Base-by-base conservation (phyloP, 768 basidiomycete species). In the Rhodotorula diobovata region DNA sequence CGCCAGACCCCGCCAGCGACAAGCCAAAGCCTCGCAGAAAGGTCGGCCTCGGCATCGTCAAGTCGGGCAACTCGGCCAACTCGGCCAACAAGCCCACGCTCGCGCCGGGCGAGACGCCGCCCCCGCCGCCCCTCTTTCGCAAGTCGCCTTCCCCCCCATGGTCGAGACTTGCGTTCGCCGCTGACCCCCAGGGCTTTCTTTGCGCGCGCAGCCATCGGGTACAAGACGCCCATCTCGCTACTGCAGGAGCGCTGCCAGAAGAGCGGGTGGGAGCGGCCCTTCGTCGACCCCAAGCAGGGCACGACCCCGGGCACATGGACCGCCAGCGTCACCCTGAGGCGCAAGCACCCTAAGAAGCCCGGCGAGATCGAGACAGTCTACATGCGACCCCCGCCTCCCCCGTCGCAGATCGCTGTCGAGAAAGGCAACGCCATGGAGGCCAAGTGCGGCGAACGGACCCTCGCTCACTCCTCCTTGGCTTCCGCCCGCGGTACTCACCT, bases 171-270 rank as follows among this genome's bases (percentile, higher is more conserved):
- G 34, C 20, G 16, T 21, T 16, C 25, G 20, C 5, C 30, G 39
- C 43, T 32, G 14, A 46, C 41, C 25, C 32, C 1, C 2, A n/a
- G 21, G 41, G 28, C 14, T 35, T 16, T 21, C 34, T 53, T 1
- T 16, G 20, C 12, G 1, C 20, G 34, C 21, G 11, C 71, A 72
- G 71, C 71, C 1, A 30, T 64, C 61, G 91, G 91, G 30, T 93
- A 85, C 72, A 95, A 96, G 81, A 89, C 86, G 67, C 93, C 93
- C 4, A 78, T 91, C 54, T 87, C 84, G 75, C 79, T 94, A 43
- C 83, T 96, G 20, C 84, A 89, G 62, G 93, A 96, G 83, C 88
- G 89, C 86, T 94, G 91, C 78, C 90, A 92, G 78, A 93, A 94
- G 80, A 84, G 85, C 61, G 91, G 89, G 5, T 95, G 91, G 91